These are phyloP conservation scores for Kazachstania bromeliacearum DNA, from an alignment of 805 yeast genomes.

Conservation along the genomic window DNA sequence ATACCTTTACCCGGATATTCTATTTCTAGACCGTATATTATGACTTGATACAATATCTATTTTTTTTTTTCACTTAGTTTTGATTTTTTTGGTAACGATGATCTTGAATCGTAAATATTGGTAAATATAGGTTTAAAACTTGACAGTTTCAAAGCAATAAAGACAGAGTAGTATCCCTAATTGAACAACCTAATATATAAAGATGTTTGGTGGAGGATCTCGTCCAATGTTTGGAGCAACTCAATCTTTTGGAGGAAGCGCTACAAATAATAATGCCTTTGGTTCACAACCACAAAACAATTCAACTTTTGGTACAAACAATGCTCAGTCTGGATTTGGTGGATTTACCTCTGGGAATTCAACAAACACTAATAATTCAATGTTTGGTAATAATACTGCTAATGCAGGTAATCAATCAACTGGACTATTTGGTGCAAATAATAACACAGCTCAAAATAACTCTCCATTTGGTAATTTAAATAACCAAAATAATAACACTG, in stretches of 20 bases:
- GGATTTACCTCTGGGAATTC: conserved; percentile 23
- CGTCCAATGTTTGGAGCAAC: conserved; percentile 20
- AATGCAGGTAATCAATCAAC: conserved; percentile 11
- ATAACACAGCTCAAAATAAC: conserved; percentile 10
- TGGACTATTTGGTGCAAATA: conserved; percentile 17
- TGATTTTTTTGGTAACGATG: too few relatives aligned
- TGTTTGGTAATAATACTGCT: conserved; percentile 12
- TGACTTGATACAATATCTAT: too few relatives aligned
- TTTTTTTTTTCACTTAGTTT: too few relatives aligned
- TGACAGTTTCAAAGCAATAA: too few relatives aligned
- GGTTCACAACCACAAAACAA: conserved; percentile 9
- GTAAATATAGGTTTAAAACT: too few relatives aligned
- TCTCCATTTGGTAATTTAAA: conserved; percentile 24
- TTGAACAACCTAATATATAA: too few relatives aligned
- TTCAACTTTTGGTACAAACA: conserved; percentile 15
- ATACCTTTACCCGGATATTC: too few relatives aligned
- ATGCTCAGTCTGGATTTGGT: conserved; percentile 28
- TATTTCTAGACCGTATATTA: too few relatives aligned
- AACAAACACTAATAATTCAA: conserved; percentile 11
- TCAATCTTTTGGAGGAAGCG: conserved; percentile 13
- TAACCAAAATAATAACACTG: conserved; percentile 27
- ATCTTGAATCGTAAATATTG: too few relatives aligned
- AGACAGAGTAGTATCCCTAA: too few relatives aligned
- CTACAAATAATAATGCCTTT: conserved; percentile 6
- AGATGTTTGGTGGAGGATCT: conserved; percentile 22